Percentiles rank a stretch among this genome's conserved stretches.
These are phyloP conservation scores for Mangifera indica DNA, from an alignment of 345 rosid species.

Conservation along the genomic window DNA sequence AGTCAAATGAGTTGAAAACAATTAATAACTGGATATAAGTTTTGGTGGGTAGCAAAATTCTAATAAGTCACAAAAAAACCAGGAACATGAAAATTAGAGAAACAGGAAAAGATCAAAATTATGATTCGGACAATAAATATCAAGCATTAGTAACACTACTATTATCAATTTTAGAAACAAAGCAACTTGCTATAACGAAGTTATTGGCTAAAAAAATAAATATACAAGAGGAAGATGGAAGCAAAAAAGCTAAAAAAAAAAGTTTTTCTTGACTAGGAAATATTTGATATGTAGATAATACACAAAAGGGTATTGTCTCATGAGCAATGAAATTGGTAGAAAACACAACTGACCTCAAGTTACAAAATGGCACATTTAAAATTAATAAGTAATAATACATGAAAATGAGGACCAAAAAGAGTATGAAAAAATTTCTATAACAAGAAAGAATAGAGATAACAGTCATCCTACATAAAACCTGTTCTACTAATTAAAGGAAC, in stretches of 20 bases:
- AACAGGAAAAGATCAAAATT: not conserved
- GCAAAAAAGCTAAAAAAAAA: not conserved
- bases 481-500: conserved; percentile 32
- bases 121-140: not conserved
- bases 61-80: not conserved
- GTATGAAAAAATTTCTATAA: conserved; percentile 27
- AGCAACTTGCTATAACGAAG: not conserved
- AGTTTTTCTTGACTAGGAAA: not conserved
- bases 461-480: conserved; percentile 11
- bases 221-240: not conserved
- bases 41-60: not conserved
- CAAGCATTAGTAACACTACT: not conserved
- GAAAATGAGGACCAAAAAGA: not conserved
- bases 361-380: not conserved
- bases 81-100: not conserved
- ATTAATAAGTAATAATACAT: not conserved
- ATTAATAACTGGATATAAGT: not conserved
- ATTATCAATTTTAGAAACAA: not conserved
- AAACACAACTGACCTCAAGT: not conserved
- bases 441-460: conserved; percentile 25
- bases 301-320: not conserved
- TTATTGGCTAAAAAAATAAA: not conserved
- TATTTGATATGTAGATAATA: not conserved
- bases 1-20: not conserved
- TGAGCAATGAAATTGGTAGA: not conserved